Conservation (phyloP, 345 rosid genomes). For the Populus nigra region DNA sequence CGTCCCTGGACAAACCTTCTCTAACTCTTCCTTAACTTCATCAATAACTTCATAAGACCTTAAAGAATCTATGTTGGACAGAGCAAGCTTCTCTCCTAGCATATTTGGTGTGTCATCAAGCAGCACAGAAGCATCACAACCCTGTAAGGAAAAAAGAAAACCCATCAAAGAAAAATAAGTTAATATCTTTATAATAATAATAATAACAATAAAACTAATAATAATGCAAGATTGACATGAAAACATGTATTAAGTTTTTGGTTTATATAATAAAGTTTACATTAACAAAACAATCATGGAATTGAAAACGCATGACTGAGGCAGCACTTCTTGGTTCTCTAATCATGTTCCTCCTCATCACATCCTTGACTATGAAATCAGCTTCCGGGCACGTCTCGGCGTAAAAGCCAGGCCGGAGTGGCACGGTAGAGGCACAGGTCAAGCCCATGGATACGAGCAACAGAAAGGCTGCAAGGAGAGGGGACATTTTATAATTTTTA, state of each 20-base stretch:
- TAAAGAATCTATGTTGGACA: slow-evolving; percentile 79
- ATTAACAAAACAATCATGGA: slow-evolving; percentile 94
- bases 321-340: slow-evolving; percentile 78
- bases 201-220: not conserved
- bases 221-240: not conserved
- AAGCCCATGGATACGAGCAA: slow-evolving; percentile 24
- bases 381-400: slow-evolving; percentile 72
- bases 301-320: slow-evolving; percentile 94
- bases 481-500: slow-evolving; percentile 9
- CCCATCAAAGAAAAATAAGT: not conserved
- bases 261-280: slow-evolving; percentile 32
- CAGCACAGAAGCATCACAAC: slow-evolving; percentile 81
- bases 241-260: not conserved
- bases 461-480: slow-evolving; percentile 20
- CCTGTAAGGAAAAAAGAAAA: slow-evolving; percentile 34
- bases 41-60: slow-evolving; percentile 77
- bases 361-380: slow-evolving; percentile 55
- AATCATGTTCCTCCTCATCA: slow-evolving; percentile 54
- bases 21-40: slow-evolving; percentile 65
- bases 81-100: slow-evolving; percentile 73
- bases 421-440: not conserved
- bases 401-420: slow-evolving; percentile 67
- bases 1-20: slow-evolving; percentile 65
- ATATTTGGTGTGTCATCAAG: slow-evolving; percentile 80
- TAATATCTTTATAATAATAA: not conserved